Evolutionary conservation across 768 basidiomycete genomes (phyloP).

Genomic region (Phylloporus sp.): DNA sequence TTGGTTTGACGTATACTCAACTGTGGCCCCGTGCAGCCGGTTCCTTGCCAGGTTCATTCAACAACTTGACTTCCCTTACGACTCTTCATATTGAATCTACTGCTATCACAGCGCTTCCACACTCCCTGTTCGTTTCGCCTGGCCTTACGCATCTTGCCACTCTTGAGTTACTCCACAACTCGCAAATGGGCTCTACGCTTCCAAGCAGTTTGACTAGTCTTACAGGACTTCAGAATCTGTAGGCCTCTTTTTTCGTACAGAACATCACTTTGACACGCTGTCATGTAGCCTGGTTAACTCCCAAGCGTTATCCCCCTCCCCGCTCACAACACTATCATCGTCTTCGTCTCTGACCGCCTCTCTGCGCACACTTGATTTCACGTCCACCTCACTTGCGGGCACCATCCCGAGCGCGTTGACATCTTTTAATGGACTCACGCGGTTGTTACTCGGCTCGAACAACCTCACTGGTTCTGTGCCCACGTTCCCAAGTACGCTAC

Average conservation of each 20-base stretch:
- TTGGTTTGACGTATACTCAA: not conserved
- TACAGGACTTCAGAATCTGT: slow-evolving; percentile 38
- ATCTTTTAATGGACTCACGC: slow-evolving; percentile 32
- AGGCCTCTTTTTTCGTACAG: not conserved
- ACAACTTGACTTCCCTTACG: slow-evolving; percentile 34
- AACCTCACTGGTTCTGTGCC: slow-evolving; percentile 36
- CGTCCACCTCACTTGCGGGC: slow-evolving; percentile 38
- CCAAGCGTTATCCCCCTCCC: slow-evolving; percentile 32
- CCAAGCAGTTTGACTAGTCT: slow-evolving; percentile 34
- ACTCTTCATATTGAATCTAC: slow-evolving; percentile 42
- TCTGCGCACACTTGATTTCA: slow-evolving; percentile 37
- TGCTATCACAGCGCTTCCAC: slow-evolving; percentile 33
- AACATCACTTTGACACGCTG: not conserved
- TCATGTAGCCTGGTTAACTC: slow-evolving; percentile 34
- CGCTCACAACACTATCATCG: slow-evolving; percentile 29
- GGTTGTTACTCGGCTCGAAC: slow-evolving; percentile 38
- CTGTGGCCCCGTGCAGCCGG: slow-evolving; percentile 32
- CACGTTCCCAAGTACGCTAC: slow-evolving; percentile 33
- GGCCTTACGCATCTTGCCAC: slow-evolving; percentile 33
- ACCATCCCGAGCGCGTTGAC: slow-evolving; percentile 34
- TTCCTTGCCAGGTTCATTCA: slow-evolving; percentile 37
- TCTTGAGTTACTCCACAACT: slow-evolving; percentile 39
- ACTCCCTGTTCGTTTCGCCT: slow-evolving; percentile 31
- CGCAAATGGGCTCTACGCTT: slow-evolving; percentile 35
- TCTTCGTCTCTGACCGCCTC: slow-evolving; percentile 33